Base-by-base conservation (phyloP, 306 rosid genomes). In the Glycine latifolia region DNA sequence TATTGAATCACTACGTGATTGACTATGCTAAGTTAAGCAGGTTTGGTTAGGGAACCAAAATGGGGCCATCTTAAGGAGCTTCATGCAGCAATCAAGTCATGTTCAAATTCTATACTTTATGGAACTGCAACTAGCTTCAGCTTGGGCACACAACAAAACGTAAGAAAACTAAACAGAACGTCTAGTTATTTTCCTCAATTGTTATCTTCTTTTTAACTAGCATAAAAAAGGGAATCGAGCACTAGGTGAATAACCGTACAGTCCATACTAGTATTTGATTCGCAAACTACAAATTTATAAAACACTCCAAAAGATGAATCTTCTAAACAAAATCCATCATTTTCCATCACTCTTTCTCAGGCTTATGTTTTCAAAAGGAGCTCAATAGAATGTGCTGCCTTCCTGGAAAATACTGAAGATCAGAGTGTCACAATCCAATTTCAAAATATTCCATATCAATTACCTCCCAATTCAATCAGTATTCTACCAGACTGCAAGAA, bases 31-130 rank as follows among this genome's bases (percentile, higher is more conserved):
- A 55, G 78, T 39, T 35, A 37, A 71, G 48, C 87, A 92, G 97
- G 97, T 69, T 87, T 89, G 49, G 60, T 82, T 48, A 89, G 84
- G 69, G 89, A 92, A 79, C 92, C 97, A 79, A 91, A 89, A 71
- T 92, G 90, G 91, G 90, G 91, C 4, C 97, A 92, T 89, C 94
- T 92, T 11, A 92, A 87, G 89, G 86, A 91, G 12, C 69, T 92
- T 61, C 97, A 92, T 71, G 91, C 91, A 26, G 87, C 89, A 75
- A 73, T 89, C 61, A 91, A 92, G 86, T 75, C 89, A 47, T 83
- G 93, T 62, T 86, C 92, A 69, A 10, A 80, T 3, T 54, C 92
- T 77, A 63, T 89, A 35, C 89, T 89, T 77, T 77, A 83, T 68
- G 89, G 90, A 73, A 66, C 79, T 58, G 84, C 69, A 47, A 73